These are phyloP conservation scores for Pythium graminicola DNA, from an alignment of 352 stramenopile genomes.

Conservation along the genomic window DNA sequence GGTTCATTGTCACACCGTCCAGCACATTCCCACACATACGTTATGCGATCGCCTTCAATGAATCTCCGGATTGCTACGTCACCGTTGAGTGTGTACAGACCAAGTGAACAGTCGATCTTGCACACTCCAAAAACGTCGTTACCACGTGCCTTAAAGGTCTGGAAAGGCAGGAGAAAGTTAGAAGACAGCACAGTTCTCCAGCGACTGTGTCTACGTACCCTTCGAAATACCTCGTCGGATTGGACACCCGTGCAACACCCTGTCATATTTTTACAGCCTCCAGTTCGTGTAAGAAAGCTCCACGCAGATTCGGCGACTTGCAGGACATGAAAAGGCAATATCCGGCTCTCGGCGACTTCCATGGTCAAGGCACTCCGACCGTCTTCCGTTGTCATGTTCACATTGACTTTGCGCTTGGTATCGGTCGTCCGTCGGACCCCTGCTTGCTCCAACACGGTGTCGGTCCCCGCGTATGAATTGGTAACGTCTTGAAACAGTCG, in stretches of 20 bases:
- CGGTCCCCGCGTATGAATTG: constrained; percentile 25
- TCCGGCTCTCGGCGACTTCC: constrained; percentile 36
- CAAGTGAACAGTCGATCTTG: constrained; percentile 29
- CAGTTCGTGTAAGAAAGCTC: constrained; percentile 34
- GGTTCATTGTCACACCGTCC: constrained; percentile 23
- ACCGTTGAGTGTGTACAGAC: constrained; percentile 27
- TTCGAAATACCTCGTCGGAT: constrained; percentile 26
- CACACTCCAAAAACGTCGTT: constrained; percentile 44
- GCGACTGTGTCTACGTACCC: constrained; percentile 23
- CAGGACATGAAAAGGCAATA: constrained; percentile 29
- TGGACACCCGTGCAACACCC: too few species aligned
- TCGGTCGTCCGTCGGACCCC: constrained; percentile 17
- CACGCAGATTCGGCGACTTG: constrained; percentile 29
- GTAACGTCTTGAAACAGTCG: constrained; percentile 35
- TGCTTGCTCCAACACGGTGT: constrained; percentile 29
- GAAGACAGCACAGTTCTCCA: background rate
- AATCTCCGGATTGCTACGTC: constrained; percentile 42
- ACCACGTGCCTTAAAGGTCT: constrained; percentile 37
- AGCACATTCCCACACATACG: constrained; percentile 46
- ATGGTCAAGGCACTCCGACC: constrained; percentile 33
- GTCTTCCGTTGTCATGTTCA: constrained; percentile 36
- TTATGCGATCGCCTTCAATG: constrained; percentile 36
- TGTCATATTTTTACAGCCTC: too few species aligned
- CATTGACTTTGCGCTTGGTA: constrained; percentile 33
- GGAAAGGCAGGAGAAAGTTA: background rate